Evolutionary conservation across 1,139 yeast species (phyloP), one percentile per base, ranked within the genome.

Genomic region (Candida gigantensis): DNA sequence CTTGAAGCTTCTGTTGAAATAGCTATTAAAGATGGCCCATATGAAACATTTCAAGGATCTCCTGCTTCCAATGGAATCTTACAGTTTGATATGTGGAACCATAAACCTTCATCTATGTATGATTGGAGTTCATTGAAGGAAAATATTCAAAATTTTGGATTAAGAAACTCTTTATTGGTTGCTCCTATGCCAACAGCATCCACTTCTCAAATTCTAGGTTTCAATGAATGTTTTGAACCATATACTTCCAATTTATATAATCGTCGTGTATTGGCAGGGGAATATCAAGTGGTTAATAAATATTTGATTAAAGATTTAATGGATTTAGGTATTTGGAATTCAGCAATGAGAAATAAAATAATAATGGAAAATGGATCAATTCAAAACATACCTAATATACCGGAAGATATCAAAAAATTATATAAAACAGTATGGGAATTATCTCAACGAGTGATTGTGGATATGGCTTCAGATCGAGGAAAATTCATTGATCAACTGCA

Each of bases 341-440:
- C 80, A 38, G 70, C 78, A 41, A 80, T 89, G 84, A 89, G 88
- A 67, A 84, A 85, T 57, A 76, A 80, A 50, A 82, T 92, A 43
- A 74, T 92, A 45, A 68, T 84, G 30, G 79, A 82, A 47, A 84
- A 86, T 48, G 98, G 98, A 12, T 89, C 97, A 3, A 79, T 92
- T 45, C 96, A 90, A 62, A 65, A 72, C 43, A 77, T 92, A 41
- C 78, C 83, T 36, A 77, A 74, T 45, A 81, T 92, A 39, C 97
- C 97, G 14, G 74, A 72, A 28, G 87, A 84, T 30, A 60, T 89
- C 49, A 89, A 87, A 59, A 78, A 74, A 6, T 68, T 90, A 34
- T 89, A 90, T 72, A 87, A 84, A 67, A 92, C 98, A 1, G 97
- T 89, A 12, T 92, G 98, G 97, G 98, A 92, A 65, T 77, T 92